Base-by-base conservation (phyloP, 2,329 filamentous ascomycete genomes). In the Exophiala mesophila region DNA sequence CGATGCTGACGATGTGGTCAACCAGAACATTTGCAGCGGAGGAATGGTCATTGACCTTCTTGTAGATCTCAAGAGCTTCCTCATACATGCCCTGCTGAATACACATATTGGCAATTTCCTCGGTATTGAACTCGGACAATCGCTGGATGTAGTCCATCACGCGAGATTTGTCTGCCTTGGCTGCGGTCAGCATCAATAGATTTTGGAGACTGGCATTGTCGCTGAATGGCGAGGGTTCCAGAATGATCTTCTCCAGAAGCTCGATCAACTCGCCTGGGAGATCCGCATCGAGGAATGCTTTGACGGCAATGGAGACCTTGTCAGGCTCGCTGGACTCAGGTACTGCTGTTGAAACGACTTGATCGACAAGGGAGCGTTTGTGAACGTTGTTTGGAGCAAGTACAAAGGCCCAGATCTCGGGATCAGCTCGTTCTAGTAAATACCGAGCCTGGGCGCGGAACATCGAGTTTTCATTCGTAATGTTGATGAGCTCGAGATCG, bases 391-490 rank as follows among this genome's bases (percentile, higher is more conserved):
- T 97, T 57, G 88, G 82, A 64, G 85, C 95, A 23, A 98, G 76
- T 10, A 97, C 92, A 61, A 96, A 98, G 39, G 77, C 75, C 94
- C 94, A 98, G 35, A 98, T 80, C 64, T 98, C 92, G 2, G 73
- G 65, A 59, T 98, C 92, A 26, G 86, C 84, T 54, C 92, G 83
- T 59, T 96, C 89, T 39, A 98, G 73, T 17, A 98, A 76, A 66
- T 98, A 98, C 26, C 92, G 84, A 45, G 89, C 90, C 67, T 98
- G 92, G n/a, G 86, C 86, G 58, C 89, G 85, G 77, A 95, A 98
- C 92, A 98, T 98, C n/a, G 87, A 83, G 70, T 98, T 98, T 69
- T 98, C 94, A 58, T 97, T 98, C 60, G 92, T 97, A 60, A 98
- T 90, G 65, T 85, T 92, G 67, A 98, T 90, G 43, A 98, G 78